phyloP scores from a whole-genome alignment of 1,284 basidiomycete genomes.

The Sporisorium exsertum region DNA sequence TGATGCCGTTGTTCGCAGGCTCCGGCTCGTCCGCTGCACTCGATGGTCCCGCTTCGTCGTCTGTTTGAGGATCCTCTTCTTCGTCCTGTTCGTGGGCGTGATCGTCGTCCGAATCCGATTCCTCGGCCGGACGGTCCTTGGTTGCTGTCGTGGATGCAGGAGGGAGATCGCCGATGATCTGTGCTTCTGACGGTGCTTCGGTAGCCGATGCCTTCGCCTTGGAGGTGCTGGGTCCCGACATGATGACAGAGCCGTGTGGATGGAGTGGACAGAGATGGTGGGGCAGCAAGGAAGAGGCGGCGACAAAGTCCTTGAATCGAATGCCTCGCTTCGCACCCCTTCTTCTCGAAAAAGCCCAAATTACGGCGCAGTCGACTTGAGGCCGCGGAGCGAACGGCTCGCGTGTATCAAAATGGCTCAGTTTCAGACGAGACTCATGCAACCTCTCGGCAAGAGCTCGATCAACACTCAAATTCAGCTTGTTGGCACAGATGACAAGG shows the following conservation, averaged over 20 bases:
- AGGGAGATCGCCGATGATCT: conserved; percentile 42
- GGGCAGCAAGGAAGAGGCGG: conserved; percentile 1
- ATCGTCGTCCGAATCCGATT: conserved; percentile 51
- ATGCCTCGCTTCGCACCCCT: neutral
- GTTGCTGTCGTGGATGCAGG: conserved; percentile 22
- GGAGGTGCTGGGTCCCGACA: conserved; percentile 12
- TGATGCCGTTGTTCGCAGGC: conserved; percentile 33
- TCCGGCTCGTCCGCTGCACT: conserved; percentile 25
- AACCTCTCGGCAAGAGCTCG: neutral
- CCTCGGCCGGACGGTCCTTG: conserved; percentile 14
- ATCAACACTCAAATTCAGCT: neutral
- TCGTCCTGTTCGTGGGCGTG: conserved; percentile 8
- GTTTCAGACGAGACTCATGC: too few relatives aligned
- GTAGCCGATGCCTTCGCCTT: neutral
- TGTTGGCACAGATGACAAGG: too few relatives aligned
- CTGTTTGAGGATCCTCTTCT: conserved; percentile 41
- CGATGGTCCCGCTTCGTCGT: conserved; percentile 47
- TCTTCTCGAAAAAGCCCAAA: neutral
- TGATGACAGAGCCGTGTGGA: neutral
- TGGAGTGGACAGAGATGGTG: neutral
- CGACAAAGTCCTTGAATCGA: conserved; percentile 13
- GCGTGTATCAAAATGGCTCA: conserved; percentile 5
- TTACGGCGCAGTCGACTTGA: conserved; percentile 10
- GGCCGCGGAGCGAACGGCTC: conserved; percentile 6
- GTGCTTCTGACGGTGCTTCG: conserved; percentile 13